phyloP scores from a whole-genome alignment of 352 stramenopile genomes.

The Phytophthora boehmeriae region DNA sequence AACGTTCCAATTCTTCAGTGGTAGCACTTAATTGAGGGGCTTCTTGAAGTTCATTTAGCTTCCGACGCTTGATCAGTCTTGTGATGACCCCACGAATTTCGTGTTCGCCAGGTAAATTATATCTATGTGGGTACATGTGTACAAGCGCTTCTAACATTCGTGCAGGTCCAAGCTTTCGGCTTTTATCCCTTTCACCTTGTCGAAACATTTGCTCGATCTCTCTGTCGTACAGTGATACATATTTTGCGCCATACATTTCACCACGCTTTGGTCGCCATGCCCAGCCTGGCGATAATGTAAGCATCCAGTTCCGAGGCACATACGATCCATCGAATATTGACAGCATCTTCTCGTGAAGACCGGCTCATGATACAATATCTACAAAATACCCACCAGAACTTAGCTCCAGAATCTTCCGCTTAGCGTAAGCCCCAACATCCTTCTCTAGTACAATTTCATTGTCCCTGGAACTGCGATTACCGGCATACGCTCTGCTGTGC shows the following conservation, averaged over 20 bases:
- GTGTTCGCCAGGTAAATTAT: conserved; percentile 7
- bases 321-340: too few relatives aligned
- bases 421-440: conserved; percentile 2
- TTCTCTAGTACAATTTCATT: not conserved
- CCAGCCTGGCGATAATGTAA: not conserved
- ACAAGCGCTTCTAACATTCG: conserved; percentile 3
- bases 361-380: not conserved
- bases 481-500: not conserved
- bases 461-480: not conserved
- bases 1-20: too few relatives aligned
- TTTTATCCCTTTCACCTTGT: conserved; percentile 4
- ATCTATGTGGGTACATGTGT: not conserved
- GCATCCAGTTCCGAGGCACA: too few relatives aligned
- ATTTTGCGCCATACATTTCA: conserved; percentile 2
- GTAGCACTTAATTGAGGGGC: too few relatives aligned
- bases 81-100: conserved; percentile 3
- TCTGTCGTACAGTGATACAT: conserved; percentile 1
- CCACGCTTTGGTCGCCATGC: conserved; percentile 10
- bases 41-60: too few relatives aligned
- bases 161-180: conserved; percentile 3
- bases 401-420: conserved; percentile 1
- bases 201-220: conserved; percentile 11
- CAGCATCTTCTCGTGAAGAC: not conserved
- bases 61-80: not conserved
- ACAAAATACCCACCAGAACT: not conserved